Conservation (phyloP, 495 filamentous ascomycete species). For the Tuber calosporum region DNA sequence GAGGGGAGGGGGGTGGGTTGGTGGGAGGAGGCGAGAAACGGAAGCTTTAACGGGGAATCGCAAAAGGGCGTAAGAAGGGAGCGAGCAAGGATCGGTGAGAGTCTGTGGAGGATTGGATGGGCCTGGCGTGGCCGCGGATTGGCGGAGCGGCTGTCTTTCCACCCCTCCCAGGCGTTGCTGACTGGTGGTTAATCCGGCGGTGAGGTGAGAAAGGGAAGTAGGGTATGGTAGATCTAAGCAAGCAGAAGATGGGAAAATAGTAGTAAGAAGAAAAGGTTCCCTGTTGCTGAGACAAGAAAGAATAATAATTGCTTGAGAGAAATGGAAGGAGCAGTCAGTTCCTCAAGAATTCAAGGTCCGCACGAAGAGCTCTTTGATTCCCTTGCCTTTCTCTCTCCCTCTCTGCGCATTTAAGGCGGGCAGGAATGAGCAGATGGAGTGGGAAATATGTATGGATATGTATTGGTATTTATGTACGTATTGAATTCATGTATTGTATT, state of each 20-base stretch:
- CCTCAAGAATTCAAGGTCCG: conserved; percentile 1
- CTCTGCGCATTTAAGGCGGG: background rate
- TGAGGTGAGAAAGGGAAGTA: conserved; percentile 29
- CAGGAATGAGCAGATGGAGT: conserved; percentile 1
- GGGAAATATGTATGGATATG: conserved; percentile 6
- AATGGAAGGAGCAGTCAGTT: background rate
- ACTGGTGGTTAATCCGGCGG: conserved; percentile 34
- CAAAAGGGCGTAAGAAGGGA: conserved; percentile 24
- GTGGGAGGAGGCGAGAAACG: conserved; percentile 36
- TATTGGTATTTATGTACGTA: conserved; percentile 6
- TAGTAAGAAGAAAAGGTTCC: background rate
- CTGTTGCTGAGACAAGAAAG: background rate
- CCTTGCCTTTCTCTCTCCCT: background rate
- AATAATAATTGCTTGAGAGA: background rate
- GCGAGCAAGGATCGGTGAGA: conserved; percentile 35
- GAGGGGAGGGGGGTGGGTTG: background rate
- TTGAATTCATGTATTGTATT: conserved; percentile 6
- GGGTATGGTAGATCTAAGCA: conserved; percentile 32
- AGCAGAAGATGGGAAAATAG: background rate
- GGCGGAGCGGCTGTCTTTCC: conserved; percentile 27
- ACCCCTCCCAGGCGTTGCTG: conserved; percentile 36
- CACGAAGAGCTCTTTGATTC: background rate
- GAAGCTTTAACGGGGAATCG: conserved; percentile 39
- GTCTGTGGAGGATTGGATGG: conserved; percentile 29
- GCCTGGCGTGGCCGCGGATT: conserved; percentile 31